Base-by-base conservation (phyloP, 805 yeast species). In the Starmerella lactis-condensi region DNA sequence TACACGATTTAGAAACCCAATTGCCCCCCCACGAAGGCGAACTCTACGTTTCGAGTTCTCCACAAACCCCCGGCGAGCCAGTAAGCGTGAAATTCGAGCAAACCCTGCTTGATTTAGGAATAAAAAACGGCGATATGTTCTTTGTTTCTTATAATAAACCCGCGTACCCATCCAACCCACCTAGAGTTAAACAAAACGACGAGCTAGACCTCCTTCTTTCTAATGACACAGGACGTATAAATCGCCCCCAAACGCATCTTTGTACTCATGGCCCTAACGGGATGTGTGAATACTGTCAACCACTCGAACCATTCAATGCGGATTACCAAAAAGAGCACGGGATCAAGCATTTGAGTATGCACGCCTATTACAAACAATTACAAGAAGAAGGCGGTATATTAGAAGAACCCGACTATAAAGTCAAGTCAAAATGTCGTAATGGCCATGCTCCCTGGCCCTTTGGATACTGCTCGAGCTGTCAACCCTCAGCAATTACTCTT, bases 271-370 rank as follows among this genome's bases (percentile, higher is more conserved):
- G 85, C 3, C 85, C 73, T 23, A 75, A 74, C 44, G 99, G 96
- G 2, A 89, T 89, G 96, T 89, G 98, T 53, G 98, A 89, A 48
- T 81, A 82, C 50, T 89, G 96, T 52, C 71, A 91, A 21, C 94
- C 96, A 0, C 57, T 89, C 31, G 94, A 93, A 22, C 96, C 98
- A 2, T 89, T 85, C 79, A 94, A 89, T 52, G 64, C 64, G 40
- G 67, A 63, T 15, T 85, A 82, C 50, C 73, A 72, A 40, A 67
- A 67, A 29, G 74, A 71, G 39, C 61, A 82, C 39, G 71, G 67
- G 23, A 79, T 85, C 50, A 89, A 89, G 52, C 96, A 85, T 53
- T 60, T 69, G 30, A 79, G 95, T 3, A 81, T 74, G 52, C 93
- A 82, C 50, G 74, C 95, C 0, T 62, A 82, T 50, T 53, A 83